Base-by-base conservation (phyloP, 2,329 filamentous ascomycete species). In the Pleomassaria siparia region DNA sequence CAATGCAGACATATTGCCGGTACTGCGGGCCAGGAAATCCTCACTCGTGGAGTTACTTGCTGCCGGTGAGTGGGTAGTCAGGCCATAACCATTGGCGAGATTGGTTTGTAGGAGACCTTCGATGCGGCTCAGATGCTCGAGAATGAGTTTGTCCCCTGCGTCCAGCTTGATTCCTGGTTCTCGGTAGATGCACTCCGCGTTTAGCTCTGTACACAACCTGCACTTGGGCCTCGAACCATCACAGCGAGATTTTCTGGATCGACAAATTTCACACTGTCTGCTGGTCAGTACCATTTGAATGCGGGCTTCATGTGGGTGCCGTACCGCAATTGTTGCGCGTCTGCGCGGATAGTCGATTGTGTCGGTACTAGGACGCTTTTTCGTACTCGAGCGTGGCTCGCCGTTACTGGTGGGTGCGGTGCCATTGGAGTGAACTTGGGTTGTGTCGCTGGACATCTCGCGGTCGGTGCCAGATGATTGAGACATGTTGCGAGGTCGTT, bases 121-220 rank as follows among this genome's bases (percentile, higher is more conserved):
- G 60, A 94, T 91, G 44, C 87, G 84, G 59, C 80, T 83, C 28
- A 94, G 76, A 46, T 87, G 85, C 66, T 92, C 89, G 29, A 94
- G 74, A 51, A 94, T 94, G 47, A 94, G 77, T 73, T 91, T 92
- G 75, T 92, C 89, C 55, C 89, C 89, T 28, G 88, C 88, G 67
- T 94, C 89, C 9, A 94, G 81, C 72, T 94, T 94, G 75, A 92
- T 89, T 2, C 88, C 88, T 6, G 89, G 89, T 67, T 94, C 89
- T 54, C 89, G 82, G 69, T 94, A 94, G 55, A 91, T 80, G 70
- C 89, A 94, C 54, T 92, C 87, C 36, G 88, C 89, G 45, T 88
- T 87, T 32, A 92, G 76, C 66, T 92, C 89, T 9, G 86, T 84
- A 72, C 89, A 94, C 28, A 94, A 83, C 69, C 89, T 87, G 74